These are phyloP conservation scores for Gautieria morchelliformis DNA, from an alignment of 768 basidiomycete species.

Conservation along the genomic window DNA sequence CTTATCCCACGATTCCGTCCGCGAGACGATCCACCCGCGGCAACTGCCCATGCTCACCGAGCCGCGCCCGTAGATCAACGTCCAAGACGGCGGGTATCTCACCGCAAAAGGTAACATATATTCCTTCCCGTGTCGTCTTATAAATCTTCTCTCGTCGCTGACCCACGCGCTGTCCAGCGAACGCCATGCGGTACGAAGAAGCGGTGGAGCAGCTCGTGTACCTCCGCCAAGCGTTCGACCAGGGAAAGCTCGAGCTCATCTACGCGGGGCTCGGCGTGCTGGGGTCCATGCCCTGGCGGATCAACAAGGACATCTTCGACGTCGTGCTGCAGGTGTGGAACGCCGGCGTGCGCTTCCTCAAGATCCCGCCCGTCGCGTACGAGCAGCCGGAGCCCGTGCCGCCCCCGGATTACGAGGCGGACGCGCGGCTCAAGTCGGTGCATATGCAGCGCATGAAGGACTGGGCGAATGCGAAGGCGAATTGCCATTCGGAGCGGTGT, in stretches of 20 bases:
- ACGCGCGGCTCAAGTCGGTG: constrained; percentile 46
- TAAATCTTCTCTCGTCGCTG: not conserved
- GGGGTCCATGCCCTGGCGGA: constrained; percentile 80
- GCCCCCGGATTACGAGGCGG: constrained; percentile 30
- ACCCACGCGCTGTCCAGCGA: too few relatives aligned
- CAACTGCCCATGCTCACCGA: constrained; percentile 93
- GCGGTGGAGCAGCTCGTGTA: constrained; percentile 75
- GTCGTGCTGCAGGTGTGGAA: constrained; percentile 81
- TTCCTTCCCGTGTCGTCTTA: not conserved
- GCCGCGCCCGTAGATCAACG: constrained; percentile 77
- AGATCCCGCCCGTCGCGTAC: constrained; percentile 68
- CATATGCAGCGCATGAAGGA: constrained; percentile 48
- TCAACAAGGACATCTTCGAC: constrained; percentile 73
- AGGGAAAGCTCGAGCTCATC: constrained; percentile 73
- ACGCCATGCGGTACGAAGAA: constrained; percentile 90
- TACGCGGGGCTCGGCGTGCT: constrained; percentile 87
- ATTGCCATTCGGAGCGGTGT: constrained; percentile 87
- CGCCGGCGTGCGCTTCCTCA: constrained; percentile 67
- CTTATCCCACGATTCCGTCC: constrained; percentile 63
- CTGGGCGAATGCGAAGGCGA: constrained; percentile 52
- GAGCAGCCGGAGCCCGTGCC: constrained; percentile 58
- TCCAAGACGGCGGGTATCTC: constrained; percentile 76
- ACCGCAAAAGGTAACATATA: constrained; percentile 54
- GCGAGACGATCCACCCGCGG: constrained; percentile 75
- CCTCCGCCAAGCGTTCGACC: constrained; percentile 60